Percentiles rank a stretch among this genome's conserved stretches.
These are phyloP conservation scores for Mortierella sp. DNA, from an alignment of 371 early-diverging fungal species.

Conservation along the genomic window DNA sequence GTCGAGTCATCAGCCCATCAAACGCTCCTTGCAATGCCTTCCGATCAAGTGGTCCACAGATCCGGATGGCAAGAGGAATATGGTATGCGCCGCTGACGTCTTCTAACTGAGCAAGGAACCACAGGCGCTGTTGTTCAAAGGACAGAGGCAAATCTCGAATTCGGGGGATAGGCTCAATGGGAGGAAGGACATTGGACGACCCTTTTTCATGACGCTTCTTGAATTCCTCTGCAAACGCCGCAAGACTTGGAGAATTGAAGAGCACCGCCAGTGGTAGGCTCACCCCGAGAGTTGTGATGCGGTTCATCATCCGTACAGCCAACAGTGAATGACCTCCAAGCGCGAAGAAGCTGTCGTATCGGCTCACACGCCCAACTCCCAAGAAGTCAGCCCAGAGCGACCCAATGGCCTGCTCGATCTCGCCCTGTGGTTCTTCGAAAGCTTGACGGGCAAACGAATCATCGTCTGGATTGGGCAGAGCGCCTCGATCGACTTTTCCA, in stretches of 20 bases:
- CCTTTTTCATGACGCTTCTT: not conserved
- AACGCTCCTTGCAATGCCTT: conserved; percentile 2
- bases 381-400: conserved; percentile 17
- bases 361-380: conserved; percentile 5
- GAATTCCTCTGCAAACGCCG: not conserved
- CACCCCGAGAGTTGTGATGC: conserved; percentile 3
- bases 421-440: conserved; percentile 12
- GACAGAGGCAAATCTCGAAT: conserved; percentile 3
- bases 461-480: conserved; percentile 10
- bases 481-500: conserved; percentile 24
- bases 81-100: conserved; percentile 23
- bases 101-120: conserved; percentile 23
- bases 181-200: not conserved
- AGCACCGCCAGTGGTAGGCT: not conserved
- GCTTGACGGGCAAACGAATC: conserved; percentile 1
- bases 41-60: not conserved
- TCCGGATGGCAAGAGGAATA: conserved; percentile 6
- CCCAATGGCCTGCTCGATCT: conserved; percentile 6
- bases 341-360: conserved; percentile 27
- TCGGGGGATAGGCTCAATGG: conserved; percentile 3
- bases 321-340: conserved; percentile 36
- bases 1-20: conserved; percentile 3
- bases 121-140: conserved; percentile 20
- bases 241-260: conserved; percentile 3
- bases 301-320: conserved; percentile 21